Evolutionary conservation across 768 basidiomycete genomes (phyloP), one percentile per base, ranked within the genome.

Genomic region (Xanthoconium purpureum): DNA sequence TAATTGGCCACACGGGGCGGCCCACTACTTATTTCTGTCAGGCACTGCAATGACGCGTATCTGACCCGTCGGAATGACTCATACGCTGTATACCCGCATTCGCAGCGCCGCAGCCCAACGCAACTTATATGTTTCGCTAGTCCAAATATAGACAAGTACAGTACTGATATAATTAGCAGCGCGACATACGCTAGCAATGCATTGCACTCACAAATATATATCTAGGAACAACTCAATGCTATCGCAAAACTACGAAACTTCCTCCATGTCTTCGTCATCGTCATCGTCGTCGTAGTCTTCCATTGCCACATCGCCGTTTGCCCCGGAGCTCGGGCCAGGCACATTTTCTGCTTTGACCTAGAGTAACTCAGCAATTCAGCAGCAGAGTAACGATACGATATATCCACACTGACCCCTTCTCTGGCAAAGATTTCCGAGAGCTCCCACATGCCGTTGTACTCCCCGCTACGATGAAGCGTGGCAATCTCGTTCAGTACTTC

Each of bases 401-500:
- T 48, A 9, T 60, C 15, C 5, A 20, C 9, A 75, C 80, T 59
- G 50, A 86, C 83, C 71, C 80, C 83, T 20, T 79, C 80, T 55
- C 82, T 83, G 62, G 85, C 86, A 71, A 81, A 91, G 60, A 82
- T 85, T 49, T 85, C 83, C 63, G 85, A 84, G 60, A 94, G 78
- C 70, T 91, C 88, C 85, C 87, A 94, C 57, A 84, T 73, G 10
- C 90, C 90, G 49, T 87, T 89, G 67, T 82, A 76, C 71, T 94
- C 91, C 38, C 93, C 93, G 45, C 84, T 85, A 49, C 87, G 84
- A 68, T 92, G 84, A 46, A 93, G 76, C 52, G 77, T 81, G 5
- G 87, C 93, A 48, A 94, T 85, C 60, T 91, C 88, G 30, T 74
- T 75, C 32, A 96, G 74, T 3, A 89, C 84, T 62, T 94, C 91